These are phyloP conservation scores for Parietaria judaica DNA, from an alignment of 306 rosid species.

Conservation along the genomic window DNA sequence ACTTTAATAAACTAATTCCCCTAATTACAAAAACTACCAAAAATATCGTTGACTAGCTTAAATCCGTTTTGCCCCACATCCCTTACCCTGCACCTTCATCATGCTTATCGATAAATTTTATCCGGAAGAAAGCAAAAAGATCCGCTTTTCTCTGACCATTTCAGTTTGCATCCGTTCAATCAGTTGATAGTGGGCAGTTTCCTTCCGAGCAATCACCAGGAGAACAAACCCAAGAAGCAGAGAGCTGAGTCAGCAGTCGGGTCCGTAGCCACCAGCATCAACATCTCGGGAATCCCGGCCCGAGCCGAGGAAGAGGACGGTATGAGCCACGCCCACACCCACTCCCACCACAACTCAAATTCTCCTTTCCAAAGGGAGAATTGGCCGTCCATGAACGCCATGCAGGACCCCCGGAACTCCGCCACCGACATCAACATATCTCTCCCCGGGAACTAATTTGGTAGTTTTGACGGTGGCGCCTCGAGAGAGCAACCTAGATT, in stretches of 20 bases:
- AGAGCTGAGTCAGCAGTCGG: conserved; percentile 28
- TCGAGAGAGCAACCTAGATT: neutral
- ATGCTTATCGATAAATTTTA: too few relatives aligned
- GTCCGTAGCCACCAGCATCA: conserved; percentile 20
- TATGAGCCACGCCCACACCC: conserved; percentile 34
- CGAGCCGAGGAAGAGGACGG: conserved; percentile 48
- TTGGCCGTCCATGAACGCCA: conserved; percentile 60
- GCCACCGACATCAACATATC: conserved; percentile 78
- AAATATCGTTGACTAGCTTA: too few relatives aligned
- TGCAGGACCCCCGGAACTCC: conserved; percentile 56
- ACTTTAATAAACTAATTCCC: too few relatives aligned
- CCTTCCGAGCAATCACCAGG: conserved; percentile 54
- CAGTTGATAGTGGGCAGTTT: conserved; percentile 88
- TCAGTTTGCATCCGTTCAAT: neutral
- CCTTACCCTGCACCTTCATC: too few relatives aligned
- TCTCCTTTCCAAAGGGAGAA: conserved; percentile 56
- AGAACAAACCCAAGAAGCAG: conserved; percentile 51
- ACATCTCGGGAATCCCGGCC: neutral
- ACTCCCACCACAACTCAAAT: conserved; percentile 26
- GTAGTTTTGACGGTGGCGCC: conserved; percentile 8
- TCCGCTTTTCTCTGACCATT: neutral
- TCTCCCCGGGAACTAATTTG: conserved; percentile 50
- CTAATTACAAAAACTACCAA: too few relatives aligned
- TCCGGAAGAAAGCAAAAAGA: too few relatives aligned
- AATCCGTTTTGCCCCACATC: too few relatives aligned